Evolutionary conservation across 805 yeast genomes (phyloP), one percentile per base, ranked within the genome.

Genomic region (Metschnikowia hibisci): DNA sequence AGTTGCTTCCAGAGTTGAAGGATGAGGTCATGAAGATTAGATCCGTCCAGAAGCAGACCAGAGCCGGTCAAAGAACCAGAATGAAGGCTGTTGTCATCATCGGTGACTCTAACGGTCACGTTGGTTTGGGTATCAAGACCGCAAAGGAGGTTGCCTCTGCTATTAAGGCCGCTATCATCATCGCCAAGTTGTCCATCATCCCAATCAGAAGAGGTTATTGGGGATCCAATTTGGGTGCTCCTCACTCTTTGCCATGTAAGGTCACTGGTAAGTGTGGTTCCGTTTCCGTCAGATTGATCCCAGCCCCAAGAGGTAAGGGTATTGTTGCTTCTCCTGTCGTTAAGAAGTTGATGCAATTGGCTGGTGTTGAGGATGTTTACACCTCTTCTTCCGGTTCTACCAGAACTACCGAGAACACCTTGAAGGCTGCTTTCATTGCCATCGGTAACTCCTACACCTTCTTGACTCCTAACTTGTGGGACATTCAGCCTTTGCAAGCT

Each of bases 231-330:
- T 87, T 93, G 77, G 99, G 99, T 84, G 85, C 87, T 76, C 99
- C 99, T 71, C 99, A 93, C 86, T 87, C 99, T 61, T 84, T 91
- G 71, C 91, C 96, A 67, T 76, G 84, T 78, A 93, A 93, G 89
- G 88, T 90, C 73, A 85, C 98, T 61, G 99, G 99, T 81, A 93
- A 91, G 89, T 93, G 98, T 82, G 99, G 99, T 84, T 91, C 98
- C 76, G 98, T 93, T 69, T 74, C 84, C 56, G 96, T 91, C 62
- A 89, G 99, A 84, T 84, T 93, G 72, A 90, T 93, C 71, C 99
- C 99, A 77, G 99, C 99, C 61, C 98, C 99, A 84, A 93, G 99
- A 84, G 99, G 99, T 91, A 89, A 96, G 74, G 98, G 97, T 86
- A 87, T 93, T 71, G 96, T 93, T 64, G 99, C 99, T 70, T 93